These are phyloP conservation scores for Harringtonia lauricola DNA, from an alignment of 2,329 filamentous ascomycete species.

Conservation along the genomic window DNA sequence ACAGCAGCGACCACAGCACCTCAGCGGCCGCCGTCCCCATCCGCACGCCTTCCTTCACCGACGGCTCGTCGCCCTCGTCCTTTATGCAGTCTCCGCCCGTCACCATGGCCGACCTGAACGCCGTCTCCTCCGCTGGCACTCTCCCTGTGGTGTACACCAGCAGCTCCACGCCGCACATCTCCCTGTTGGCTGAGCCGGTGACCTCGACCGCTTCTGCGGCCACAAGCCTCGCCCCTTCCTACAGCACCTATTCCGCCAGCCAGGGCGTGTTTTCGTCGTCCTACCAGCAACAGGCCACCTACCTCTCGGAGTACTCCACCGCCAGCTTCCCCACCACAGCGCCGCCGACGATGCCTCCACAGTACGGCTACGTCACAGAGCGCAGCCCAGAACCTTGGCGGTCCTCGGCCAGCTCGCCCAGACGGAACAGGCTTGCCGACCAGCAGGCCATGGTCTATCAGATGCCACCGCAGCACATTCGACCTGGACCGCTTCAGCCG, in stretches of 20 bases:
- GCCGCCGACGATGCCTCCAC: conserved; percentile 17
- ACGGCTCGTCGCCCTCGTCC: conserved; percentile 3
- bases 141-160: conserved; percentile 39
- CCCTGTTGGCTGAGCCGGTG: conserved; percentile 38
- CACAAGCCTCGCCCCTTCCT: conserved; percentile 31
- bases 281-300: conserved; percentile 20
- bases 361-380: conserved; percentile 19
- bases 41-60: background rate
- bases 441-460: conserved; percentile 19
- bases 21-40: background rate
- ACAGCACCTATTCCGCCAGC: conserved; percentile 13
- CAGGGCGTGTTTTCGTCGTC: conserved; percentile 19
- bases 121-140: conserved; percentile 21
- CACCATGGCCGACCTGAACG: conserved; percentile 30
- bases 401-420: too few species aligned
- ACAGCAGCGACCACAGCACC: too few species aligned
- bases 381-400: too few species aligned
- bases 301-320: conserved; percentile 20
- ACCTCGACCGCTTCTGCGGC: conserved; percentile 19
- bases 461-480: conserved; percentile 16
- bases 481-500: background rate
- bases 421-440: background rate
- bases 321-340: conserved; percentile 14
- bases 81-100: conserved; percentile 12
- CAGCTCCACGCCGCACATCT: conserved; percentile 35